Evolutionary conservation across 2,329 filamentous ascomycete genomes (phyloP), one percentile per base, ranked within the genome.

Genomic region (Phaeosphaeria sp.): DNA sequence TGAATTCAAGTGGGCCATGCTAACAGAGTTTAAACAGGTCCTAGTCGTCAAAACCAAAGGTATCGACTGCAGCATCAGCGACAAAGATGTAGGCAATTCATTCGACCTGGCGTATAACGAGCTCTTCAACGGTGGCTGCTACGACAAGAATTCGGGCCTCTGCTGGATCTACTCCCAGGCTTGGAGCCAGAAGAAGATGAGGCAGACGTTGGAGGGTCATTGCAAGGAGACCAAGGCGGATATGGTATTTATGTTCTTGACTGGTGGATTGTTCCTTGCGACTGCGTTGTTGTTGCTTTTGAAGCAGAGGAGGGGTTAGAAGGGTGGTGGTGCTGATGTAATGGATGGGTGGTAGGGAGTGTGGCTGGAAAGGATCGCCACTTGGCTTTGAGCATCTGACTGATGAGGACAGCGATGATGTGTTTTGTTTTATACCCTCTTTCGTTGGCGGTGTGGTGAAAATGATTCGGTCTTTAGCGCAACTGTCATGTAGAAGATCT

Each of bases 221-320:
- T 74, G 71, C 51, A 65, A 49, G 47, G 52, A 63, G 47, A 59
- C 52, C 39, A 57, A 66, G 46, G 70, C 72, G 4, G 69, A 72
- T 18, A 44, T 63, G 2, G 70, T 60, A 1, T 71, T 74, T 40
- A 70, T 74, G 68, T 69, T 71, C 24, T 8, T 72, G 18, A 64
- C 60, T 1, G 60, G 61, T 13, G 40, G 61, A 9, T 36, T 68
- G 21, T 47, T 70, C n/a, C 43, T 60, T 18, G 65, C 52, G 1
- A 54, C 49, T 46, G 57, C 57, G 9, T 39, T 60, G 20, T 9
- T 67, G 17, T 43, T 47, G 5, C 63, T 57, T 33, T 40, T 62
- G 55, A 53, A 58, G 3, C 49, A 55, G 55, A 61, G 52, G 44
- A 68, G 53, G 42, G 57, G 61, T 1, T 59, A 60, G 30, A 65